Evolutionary conservation across 441 rosid species (phyloP), one percentile per base, ranked within the genome.

Genomic region (Viola pubescens): DNA sequence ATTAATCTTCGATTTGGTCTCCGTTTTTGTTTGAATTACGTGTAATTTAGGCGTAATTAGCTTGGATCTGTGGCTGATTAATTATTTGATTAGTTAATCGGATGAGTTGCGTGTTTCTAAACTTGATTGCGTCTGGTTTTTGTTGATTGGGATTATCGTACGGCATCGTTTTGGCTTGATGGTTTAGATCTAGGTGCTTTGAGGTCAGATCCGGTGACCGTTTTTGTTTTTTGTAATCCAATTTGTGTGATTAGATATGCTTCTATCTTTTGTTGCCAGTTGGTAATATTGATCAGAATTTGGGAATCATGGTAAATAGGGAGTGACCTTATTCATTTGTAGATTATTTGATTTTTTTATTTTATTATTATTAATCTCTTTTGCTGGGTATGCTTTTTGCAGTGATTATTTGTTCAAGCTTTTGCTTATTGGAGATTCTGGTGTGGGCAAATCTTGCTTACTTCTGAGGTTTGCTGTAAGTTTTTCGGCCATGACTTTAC

Each of bases 351-450:
- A 16, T 19, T 9, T n/a, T 40, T 40, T 46, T 4, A 13, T 19
- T 3, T 19, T 3, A 13, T 48, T 59, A 4, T 40, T 50, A 0
- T 9, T 13, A 3, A 12, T 10, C n/a, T 11, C 11, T 49, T 7
- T 39, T 63, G 19, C 41, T 60, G 26, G 7, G 7, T 39, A 6
- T 10, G 38, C 1, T 47, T 51, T 47, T 50, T 54, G 63, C 77
- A 73, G 77, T 50, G 77, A 73, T 61, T 73, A 73, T 61, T 62
- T 73, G 69, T 73, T 73, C 68, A 73, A 73, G 73, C 77, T 73
- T 57, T 49, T 73, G 70, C 68, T 73, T 41, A 73, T 73, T 13
- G 77, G 77, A 64, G 77, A 73, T 60, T 71, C 75, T 4, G 79
- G 71, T 26, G 73, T 73, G 11, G 77, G 77, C 6, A 73, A 73